Percentiles rank a stretch among this genome's conserved stretches.
These are phyloP conservation scores for Sechiopsis laciniata DNA, from an alignment of 306 rosid species.

Conservation along the genomic window DNA sequence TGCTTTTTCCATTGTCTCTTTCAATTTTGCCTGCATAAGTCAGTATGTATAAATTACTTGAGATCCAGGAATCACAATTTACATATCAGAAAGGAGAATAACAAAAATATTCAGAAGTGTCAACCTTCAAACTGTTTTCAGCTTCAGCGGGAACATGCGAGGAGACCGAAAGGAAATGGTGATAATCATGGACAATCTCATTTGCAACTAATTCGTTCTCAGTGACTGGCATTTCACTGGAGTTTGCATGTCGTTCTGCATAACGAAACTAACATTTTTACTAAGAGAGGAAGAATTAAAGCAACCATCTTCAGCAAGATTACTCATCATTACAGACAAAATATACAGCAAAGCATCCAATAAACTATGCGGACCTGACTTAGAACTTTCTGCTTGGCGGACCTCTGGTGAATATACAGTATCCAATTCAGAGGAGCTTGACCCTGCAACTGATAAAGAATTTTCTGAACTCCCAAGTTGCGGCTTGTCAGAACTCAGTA, in stretches of 20 bases:
- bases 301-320: slow-evolving; percentile 43
- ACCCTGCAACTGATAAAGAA: slow-evolving; percentile 44
- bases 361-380: slow-evolving; percentile 14
- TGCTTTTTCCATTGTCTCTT: slow-evolving; percentile 74
- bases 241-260: slow-evolving; percentile 33
- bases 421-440: not conserved
- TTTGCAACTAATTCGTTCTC: slow-evolving; percentile 79
- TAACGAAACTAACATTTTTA: slow-evolving; percentile 28
- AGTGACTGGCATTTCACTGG: slow-evolving; percentile 37
- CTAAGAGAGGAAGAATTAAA: slow-evolving; percentile 8
- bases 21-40: slow-evolving; percentile 52
- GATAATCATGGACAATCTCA: slow-evolving; percentile 68
- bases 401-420: not conserved
- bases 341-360: slow-evolving; percentile 26
- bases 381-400: not conserved
- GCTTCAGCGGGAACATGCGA: slow-evolving; percentile 36
- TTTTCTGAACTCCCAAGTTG: slow-evolving; percentile 59
- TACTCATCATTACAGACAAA: slow-evolving; percentile 36
- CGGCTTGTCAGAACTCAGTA: slow-evolving; percentile 54
- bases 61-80: not conserved
- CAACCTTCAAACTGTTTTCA: slow-evolving; percentile 56
- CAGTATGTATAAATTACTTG: not conserved
- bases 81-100: not conserved
- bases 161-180: slow-evolving; percentile 34
- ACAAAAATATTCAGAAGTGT: slow-evolving; percentile 23